Evolutionary conservation across 345 rosid species (phyloP), one percentile per base, ranked within the genome.

Genomic region (Erucastrum elatum): DNA sequence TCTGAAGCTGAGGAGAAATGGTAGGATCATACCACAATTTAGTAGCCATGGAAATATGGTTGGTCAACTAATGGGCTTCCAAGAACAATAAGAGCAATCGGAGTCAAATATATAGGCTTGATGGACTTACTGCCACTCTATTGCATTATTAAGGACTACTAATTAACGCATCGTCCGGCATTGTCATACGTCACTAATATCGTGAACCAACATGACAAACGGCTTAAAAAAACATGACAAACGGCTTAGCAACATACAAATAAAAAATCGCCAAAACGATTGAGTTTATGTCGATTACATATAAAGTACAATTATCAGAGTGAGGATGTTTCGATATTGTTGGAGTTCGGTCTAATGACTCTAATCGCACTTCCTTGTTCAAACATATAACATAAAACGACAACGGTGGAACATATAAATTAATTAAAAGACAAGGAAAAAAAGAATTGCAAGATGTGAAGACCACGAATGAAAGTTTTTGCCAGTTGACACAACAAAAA

Each of bases 401-500:
- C 30, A 58, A 10, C 63, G 63, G 13, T 25, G 63, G 63, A 58
- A 58, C 30, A 1, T 60, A 60, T 29, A 61, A 61, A 30, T 31
- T 21, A 62, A 62, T 6, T 31, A 7, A 27, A 21, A 35, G 21
- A 63, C 39, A 30, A 2, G 21, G 11, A 53, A 6, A 31, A 15
- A 26, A 29, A 27, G 11, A 7, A 27, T 29, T 44, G 21, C 60
- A 16, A 71, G 76, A 6, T 27, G 77, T 79, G 82, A 66, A 67
- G 68, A 46, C 69, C 82, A 72, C 77, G 77, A 78, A 78, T 49
- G 72, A 31, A 66, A 44, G 63, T 21, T 21, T 21, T 64, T 72
- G 73, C 37, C 69, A 25, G 73, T 72, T 72, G 74, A 67, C 69
- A 66, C 26, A 66, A 60, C 82, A 72, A 66, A 72, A 66, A 46